phyloP scores from a whole-genome alignment of 2,329 filamentous ascomycete genomes.

The Cladosporium sp. region DNA sequence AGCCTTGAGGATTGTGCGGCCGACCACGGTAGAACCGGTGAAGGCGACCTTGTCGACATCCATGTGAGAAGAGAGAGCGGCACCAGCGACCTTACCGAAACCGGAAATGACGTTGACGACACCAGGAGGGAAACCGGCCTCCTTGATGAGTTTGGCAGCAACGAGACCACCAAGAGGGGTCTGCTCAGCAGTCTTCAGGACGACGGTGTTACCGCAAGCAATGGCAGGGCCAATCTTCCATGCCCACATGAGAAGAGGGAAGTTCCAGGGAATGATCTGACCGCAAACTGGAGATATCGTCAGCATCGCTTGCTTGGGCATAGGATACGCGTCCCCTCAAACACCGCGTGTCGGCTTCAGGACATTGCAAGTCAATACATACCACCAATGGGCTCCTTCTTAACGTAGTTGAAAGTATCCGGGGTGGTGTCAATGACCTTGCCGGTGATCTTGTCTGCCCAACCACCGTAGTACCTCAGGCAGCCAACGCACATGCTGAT shows the following conservation, averaged over 20 bases:
- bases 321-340: neutral
- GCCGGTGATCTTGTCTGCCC: conserved; percentile 49
- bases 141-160: conserved; percentile 61
- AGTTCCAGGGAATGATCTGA: conserved; percentile 78
- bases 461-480: conserved; percentile 43
- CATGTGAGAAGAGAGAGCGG: conserved; percentile 61
- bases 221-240: conserved; percentile 71
- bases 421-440: conserved; percentile 50
- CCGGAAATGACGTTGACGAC: conserved; percentile 70
- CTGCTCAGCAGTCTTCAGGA: conserved; percentile 54
- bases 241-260: conserved; percentile 70
- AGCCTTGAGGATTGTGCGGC: conserved; percentile 39
- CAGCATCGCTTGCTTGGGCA: neutral
- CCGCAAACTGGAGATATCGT: conserved; percentile 16
- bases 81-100: conserved; percentile 54
- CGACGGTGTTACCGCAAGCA: conserved; percentile 53
- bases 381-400: conserved; percentile 62
- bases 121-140: conserved; percentile 71
- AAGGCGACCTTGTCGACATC: conserved; percentile 75
- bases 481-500: conserved; percentile 62
- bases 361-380: neutral
- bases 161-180: conserved; percentile 53
- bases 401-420: conserved; percentile 80
- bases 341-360: neutral
- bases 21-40: conserved; percentile 68